Percentiles rank a stretch among this genome's conserved stretches.
Conservation (phyloP, 1,139 yeast species). For the Magnusiomyces starmeri region DNA sequence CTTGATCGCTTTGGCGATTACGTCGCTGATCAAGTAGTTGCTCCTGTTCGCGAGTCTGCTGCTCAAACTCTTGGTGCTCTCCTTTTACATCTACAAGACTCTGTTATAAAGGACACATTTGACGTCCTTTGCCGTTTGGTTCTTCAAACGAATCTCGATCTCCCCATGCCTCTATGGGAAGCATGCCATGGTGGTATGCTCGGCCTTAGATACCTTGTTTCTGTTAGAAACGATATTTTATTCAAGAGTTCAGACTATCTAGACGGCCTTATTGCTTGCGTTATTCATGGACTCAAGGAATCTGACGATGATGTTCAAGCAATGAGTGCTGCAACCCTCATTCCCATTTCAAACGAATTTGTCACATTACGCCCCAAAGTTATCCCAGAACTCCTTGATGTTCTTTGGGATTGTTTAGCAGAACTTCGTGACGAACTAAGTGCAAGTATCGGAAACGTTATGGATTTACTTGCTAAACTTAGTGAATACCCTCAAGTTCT, state of each 20-base stretch:
- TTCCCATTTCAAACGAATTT: constrained; percentile 84
- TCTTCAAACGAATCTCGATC: constrained; percentile 50
- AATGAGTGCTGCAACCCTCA: constrained; percentile 86
- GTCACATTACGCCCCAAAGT: constrained; percentile 56
- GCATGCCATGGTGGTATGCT: constrained; percentile 98
- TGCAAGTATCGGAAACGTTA: constrained; percentile 91
- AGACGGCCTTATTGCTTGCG: constrained; percentile 74
- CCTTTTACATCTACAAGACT: constrained; percentile 58
- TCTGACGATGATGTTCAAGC: constrained; percentile 96
- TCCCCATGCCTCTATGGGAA: constrained; percentile 64
- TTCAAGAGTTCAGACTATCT: constrained; percentile 45
- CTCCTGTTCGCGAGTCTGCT: constrained; percentile 95
- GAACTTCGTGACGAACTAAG: constrained; percentile 85
- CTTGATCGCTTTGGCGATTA: constrained; percentile 95
- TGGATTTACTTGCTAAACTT: constrained; percentile 85
- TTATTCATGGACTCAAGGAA: constrained; percentile 75
- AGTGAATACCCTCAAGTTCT: constrained; percentile 79
- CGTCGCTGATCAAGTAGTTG: constrained; percentile 95
- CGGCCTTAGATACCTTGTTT: constrained; percentile 85
- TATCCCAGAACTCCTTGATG: constrained; percentile 59
- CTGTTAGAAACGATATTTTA: constrained; percentile 76
- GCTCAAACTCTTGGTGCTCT: constrained; percentile 93
- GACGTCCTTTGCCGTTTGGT: constrained; percentile 60
- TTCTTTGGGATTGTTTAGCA: constrained; percentile 82
- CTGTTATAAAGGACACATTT: constrained; percentile 53